Conservation (phyloP, 2,329 filamentous ascomycete genomes). For the Trichophyton simii region DNA sequence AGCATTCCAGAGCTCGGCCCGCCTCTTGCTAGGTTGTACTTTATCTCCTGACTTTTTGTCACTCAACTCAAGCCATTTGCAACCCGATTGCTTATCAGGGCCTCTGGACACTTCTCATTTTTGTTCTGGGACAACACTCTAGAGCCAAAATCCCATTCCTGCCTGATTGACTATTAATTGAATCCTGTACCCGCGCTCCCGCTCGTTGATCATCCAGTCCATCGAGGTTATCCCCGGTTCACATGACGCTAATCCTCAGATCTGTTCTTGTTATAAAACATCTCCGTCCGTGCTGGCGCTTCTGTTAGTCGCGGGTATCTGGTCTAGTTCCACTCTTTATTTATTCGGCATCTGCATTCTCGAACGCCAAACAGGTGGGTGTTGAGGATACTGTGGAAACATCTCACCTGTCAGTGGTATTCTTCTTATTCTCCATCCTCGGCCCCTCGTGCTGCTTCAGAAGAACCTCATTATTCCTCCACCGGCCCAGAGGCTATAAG, state of each 20-base stretch:
- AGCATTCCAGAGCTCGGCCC: background rate
- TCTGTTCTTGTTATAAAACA: background rate
- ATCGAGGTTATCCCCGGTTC: slow-evolving; percentile 3
- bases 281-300: background rate
- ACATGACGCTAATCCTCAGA: slow-evolving; percentile 1
- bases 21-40: background rate
- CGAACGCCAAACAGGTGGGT: background rate
- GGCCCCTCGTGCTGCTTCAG: background rate
- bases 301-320: slow-evolving; percentile 2
- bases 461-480: background rate
- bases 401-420: background rate
- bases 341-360: background rate
- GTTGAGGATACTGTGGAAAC: background rate
- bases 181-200: background rate
- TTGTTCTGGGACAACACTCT: background rate
- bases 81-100: background rate
- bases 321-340: background rate
- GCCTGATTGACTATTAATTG: slow-evolving; percentile 3
- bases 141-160: background rate
- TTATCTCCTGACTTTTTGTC: slow-evolving; percentile 2
- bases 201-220: slow-evolving; percentile 2
- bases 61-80: background rate
- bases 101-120: background rate
- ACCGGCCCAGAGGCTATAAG: background rate
- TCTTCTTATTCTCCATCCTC: slow-evolving; percentile 1